Conservation (phyloP, 305 asterid genomes). For the Fraxinus baroniana region DNA sequence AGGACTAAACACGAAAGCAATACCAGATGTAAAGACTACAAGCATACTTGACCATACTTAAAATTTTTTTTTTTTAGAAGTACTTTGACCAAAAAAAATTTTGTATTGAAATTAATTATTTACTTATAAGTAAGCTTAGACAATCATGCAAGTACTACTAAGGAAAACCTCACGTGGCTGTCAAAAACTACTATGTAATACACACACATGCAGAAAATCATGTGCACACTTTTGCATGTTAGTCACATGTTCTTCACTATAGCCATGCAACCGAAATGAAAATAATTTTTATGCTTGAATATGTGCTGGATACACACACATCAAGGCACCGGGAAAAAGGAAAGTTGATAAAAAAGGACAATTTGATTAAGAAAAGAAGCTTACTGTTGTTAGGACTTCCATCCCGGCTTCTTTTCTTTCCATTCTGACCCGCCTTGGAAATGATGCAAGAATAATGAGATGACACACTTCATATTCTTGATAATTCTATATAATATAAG, state of each 20-base stretch:
- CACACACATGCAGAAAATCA: neutral
- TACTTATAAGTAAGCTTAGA: neutral
- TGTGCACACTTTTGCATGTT: neutral
- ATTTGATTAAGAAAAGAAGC: neutral
- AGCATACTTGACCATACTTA: neutral
- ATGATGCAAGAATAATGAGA: slow-evolving; percentile 2
- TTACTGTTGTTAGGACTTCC: slow-evolving; percentile 59
- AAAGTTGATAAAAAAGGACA: neutral
- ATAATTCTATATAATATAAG: neutral
- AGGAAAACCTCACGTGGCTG: neutral
- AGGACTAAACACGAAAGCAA: neutral
- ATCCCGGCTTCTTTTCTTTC: slow-evolving; percentile 68
- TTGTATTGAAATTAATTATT: neutral
- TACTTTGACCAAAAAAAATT: neutral
- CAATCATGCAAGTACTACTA: neutral
- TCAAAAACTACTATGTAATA: neutral
- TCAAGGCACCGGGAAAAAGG: neutral
- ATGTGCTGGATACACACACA: neutral
- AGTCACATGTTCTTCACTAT: neutral
- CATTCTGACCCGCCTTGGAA: slow-evolving; percentile 50
- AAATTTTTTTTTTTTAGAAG: neutral
- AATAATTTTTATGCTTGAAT: neutral
- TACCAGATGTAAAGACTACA: neutral
- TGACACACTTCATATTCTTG: neutral
- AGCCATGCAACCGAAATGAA: neutral